Base-by-base conservation (phyloP, 2,329 filamentous ascomycete genomes). In the Alternaria longipes region DNA sequence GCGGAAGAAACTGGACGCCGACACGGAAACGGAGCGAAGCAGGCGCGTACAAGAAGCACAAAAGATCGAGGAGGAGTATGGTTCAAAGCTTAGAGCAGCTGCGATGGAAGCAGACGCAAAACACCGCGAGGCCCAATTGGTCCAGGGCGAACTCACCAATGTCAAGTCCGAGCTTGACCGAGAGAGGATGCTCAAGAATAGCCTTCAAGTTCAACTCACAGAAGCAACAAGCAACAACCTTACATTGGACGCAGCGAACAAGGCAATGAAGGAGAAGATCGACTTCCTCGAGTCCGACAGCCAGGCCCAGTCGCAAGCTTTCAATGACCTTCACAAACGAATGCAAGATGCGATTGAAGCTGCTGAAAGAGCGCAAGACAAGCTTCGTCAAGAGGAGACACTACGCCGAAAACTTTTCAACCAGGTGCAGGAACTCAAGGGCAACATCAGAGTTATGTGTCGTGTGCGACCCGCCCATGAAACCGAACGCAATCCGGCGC, bases 401-500 rank as follows among this genome's bases (percentile, higher is more conserved):
- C 84, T 97, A 52, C 89, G 95, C 14, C 88, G 95, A 22, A 94
- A 96, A 69, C 86, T 99, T 0, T 97, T 98, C 83, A 98, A 98
- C 80, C 95, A 97, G 78, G 94, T 99, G 47, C 93, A 99, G 77
- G 95, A 99, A 75, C 87, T 99, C 61, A 97, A 97, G 79, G 95
- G 95, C 71, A 99, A 99, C 75, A 99, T 99, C 73, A 91, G 95
- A 20, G 95, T 99, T 67, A 99, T 99, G 88, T 98, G 94, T 75
- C 89, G 95, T 76, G 94, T 98, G 28, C 90, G 96, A 41, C 95
- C 95, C 1, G 83, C 90, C 91, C 22, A 72, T 56, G 62, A 83
- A 83, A 24, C 82, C 0, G 89, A 91, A 59, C 79, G 80, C 8
- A 84, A 89, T 24, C 84, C 87, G 12, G 93, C 94, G 3, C 86